A percentile compares a stretch with the other conserved stretches of the same genome.
Conservation (phyloP, 345 rosid species). For the Hevea brasiliensis region DNA sequence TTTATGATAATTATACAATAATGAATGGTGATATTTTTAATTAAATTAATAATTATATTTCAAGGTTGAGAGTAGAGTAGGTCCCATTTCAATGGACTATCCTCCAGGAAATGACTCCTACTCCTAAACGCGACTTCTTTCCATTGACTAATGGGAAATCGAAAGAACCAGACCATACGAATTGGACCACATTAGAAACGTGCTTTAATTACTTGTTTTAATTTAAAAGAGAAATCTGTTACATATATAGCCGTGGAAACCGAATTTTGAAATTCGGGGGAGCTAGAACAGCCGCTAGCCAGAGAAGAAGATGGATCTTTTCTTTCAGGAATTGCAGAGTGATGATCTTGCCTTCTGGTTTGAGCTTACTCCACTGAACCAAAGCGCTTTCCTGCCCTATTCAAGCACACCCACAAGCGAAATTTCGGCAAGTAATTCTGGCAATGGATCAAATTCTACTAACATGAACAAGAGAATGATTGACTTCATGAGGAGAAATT, state of each 20-base stretch:
- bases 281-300: background rate
- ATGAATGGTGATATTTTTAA: too few relatives aligned
- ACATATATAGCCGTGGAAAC: background rate
- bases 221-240: background rate
- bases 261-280: conserved; percentile 10
- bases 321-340: conserved; percentile 25
- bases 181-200: conserved; percentile 26
- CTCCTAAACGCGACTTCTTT: too few relatives aligned
- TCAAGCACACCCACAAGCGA: conserved; percentile 9
- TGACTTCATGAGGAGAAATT: conserved; percentile 41
- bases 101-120: too few relatives aligned
- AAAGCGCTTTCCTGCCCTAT: conserved; percentile 51
- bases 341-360: conserved; percentile 36
- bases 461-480: conserved; percentile 58
- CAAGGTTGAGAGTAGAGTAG: too few relatives aligned
- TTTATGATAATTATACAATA: too few relatives aligned
- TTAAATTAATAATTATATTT: too few relatives aligned
- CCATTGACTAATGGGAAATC: too few relatives aligned
- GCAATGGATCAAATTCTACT: background rate
- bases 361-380: conserved; percentile 19
- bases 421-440: background rate
- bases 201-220: background rate
- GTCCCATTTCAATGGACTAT: too few relatives aligned
- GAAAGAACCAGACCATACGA: background rate
- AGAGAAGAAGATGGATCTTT: conserved; percentile 24